Base-by-base conservation (phyloP, 257 asterid genomes). In the Ilex aquifolium region DNA sequence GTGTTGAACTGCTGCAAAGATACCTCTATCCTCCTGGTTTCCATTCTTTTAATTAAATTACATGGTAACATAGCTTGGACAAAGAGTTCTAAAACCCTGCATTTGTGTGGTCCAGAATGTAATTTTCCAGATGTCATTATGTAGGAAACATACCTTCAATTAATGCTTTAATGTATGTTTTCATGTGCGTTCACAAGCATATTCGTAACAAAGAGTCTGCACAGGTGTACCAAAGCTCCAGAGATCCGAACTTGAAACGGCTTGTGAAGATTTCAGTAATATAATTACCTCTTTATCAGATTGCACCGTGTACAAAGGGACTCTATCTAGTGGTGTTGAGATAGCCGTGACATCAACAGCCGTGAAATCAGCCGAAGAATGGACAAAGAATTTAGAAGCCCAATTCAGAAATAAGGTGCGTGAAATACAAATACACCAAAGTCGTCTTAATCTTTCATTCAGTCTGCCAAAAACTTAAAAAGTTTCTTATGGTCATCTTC, bases 191-290 rank as follows among this genome's bases (percentile, higher is more conserved):
- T 21, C 27, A 21, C 27, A 21, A 21, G 27, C 27, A 21, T 21
- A 21, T 21, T 21, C 27, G 27, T 21, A 21, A 21, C 27, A 21
- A 10, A 12, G n/a, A 46, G 40, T n/a, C 36, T 59, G 42, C 57
- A 55, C 64, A 79, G 84, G 84, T 56, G 79, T 76, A 60, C 81
- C 77, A 48, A 79, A 76, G 61, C 79, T 79, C 60, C 74, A 67
- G 51, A 46, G 81, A 53, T 21, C 70, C 62, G 98, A 92, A 59
- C 95, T 92, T 51, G 95, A 82, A 69, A 80, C 73, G 15, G 97
- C 97, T 16, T 92, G 98, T 32, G 98, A 92, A 81, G 98, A 89
- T 73, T 92, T 92, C 74, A 92, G 98, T 82, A 92, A 92, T 73
- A 85, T 92, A 29, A 83, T 92, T 40, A 90, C 82, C 51, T 78